A percentile compares a stretch with the other conserved stretches of the same genome.
These are phyloP conservation scores for Nannochloris sp. DNA, from an alignment of 139 green algal genomes.

Conservation along the genomic window DNA sequence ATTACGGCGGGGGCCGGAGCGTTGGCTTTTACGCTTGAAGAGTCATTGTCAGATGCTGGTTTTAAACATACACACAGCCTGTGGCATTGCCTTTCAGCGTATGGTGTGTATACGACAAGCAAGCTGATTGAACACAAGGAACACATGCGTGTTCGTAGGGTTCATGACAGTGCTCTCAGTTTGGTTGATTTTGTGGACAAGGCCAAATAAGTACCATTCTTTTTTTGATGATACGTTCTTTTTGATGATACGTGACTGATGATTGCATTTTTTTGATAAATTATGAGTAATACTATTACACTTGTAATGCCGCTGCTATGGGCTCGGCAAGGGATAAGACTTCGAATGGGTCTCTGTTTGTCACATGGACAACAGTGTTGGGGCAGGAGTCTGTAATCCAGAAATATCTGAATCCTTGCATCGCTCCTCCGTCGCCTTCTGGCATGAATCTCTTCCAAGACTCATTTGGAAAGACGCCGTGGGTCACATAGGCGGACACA, in stretches of 20 bases:
- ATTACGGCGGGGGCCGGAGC: slow-evolving; percentile 30
- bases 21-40: slow-evolving; percentile 44
- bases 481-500: slow-evolving; percentile 92
- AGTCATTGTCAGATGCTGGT: slow-evolving; percentile 3
- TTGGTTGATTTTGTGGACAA: slow-evolving; percentile 1
- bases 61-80: slow-evolving; percentile 20
- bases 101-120: slow-evolving; percentile 26
- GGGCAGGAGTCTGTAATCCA: slow-evolving; percentile 95
- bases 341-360: slow-evolving; percentile 72
- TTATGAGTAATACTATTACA: slow-evolving; percentile 38
- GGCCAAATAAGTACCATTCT: background rate
- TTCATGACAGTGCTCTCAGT: background rate
- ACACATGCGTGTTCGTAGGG: background rate
- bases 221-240: background rate
- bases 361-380: slow-evolving; percentile 58
- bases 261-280: background rate
- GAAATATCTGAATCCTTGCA: slow-evolving; percentile 79
- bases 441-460: slow-evolving; percentile 69
- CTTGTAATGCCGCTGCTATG: slow-evolving; percentile 86
- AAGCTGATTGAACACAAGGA: slow-evolving; percentile 47
- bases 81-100: slow-evolving; percentile 49
- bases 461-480: slow-evolving; percentile 93
- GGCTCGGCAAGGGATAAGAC: slow-evolving; percentile 77
- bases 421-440: slow-evolving; percentile 7
- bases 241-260: background rate